Base-by-base conservation (phyloP, 192 early-diverging fungal species). In the Ambispora gerdemannii region DNA sequence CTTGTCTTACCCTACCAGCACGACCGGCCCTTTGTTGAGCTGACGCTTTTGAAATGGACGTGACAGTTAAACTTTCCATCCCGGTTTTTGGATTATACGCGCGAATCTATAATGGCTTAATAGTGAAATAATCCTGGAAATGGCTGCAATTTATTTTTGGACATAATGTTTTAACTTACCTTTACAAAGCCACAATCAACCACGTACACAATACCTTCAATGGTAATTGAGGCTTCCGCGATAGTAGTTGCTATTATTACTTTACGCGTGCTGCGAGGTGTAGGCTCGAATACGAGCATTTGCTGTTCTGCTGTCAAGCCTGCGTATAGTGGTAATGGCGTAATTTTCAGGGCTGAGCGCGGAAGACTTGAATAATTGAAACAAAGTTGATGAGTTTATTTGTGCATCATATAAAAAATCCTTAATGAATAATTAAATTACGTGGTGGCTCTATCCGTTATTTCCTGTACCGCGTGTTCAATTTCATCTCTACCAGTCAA, bases 21-120 rank as follows among this genome's bases (percentile, higher is more conserved):
- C 97, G 90, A 24, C 95, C 97, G 2, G 93, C 85, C 4, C 97
- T 87, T 78, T 99, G 97, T 70, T 92, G 88, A 25, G 95, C 93
- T 59, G 95, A 93, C 20, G 95, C 94, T 76, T 95, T 94, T 58
- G 90, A 92, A 30, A 96, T 88, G 0, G 93, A 93, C n/a, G 91
- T 91, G 17, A 95, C 91, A 4, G 87, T 84, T 51, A 99, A 74
- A 10, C 90, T 81, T 68, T 97, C 97, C 83, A 97, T 93, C 15
- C 95, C 95, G 31, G 92, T 91, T 71, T 90, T 92, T 53, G 97
- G 89, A 77, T 97, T 95, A 77, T 91, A 97, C 4, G 93, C 91
- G 63, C 87, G 77, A 1, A 90, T 50, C 75, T 84, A 59, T 15
- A 43, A 6, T 10, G 7, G 15, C 6, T 43, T 15, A 43, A 43